These are phyloP conservation scores for Yamadazyma spencermartinsiae DNA, from an alignment of 1,139 yeast species.

Conservation along the genomic window DNA sequence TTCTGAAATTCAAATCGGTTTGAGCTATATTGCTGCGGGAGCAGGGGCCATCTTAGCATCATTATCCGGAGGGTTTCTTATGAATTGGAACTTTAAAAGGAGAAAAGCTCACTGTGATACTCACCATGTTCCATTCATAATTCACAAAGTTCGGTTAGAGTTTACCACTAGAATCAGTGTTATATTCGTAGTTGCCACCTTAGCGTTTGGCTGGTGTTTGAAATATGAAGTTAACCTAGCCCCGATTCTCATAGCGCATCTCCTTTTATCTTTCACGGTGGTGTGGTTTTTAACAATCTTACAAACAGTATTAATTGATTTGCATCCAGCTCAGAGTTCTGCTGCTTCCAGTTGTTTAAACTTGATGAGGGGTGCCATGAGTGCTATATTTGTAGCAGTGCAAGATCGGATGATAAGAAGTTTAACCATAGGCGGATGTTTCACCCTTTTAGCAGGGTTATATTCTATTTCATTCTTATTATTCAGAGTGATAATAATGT, in stretches of 20 bases:
- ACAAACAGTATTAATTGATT: slow-evolving; percentile 31
- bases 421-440: slow-evolving; percentile 64
- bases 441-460: slow-evolving; percentile 50
- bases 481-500: neutral
- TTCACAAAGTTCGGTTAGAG: slow-evolving; percentile 29
- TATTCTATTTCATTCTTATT: slow-evolving; percentile 7
- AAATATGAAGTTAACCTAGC: slow-evolving; percentile 48
- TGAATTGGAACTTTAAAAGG: slow-evolving; percentile 46
- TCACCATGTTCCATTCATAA: slow-evolving; percentile 23
- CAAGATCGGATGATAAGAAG: slow-evolving; percentile 53
- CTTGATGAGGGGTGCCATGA: slow-evolving; percentile 42
- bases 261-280: slow-evolving; percentile 41
- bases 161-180: slow-evolving; percentile 28
- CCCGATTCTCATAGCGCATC: slow-evolving; percentile 56
- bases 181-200: slow-evolving; percentile 30
- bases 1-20: slow-evolving; percentile 56
- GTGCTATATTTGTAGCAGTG: slow-evolving; percentile 65
- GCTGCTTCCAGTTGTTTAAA: slow-evolving; percentile 34
- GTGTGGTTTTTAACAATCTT: slow-evolving; percentile 25
- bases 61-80: slow-evolving; percentile 42
- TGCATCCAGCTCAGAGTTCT: slow-evolving; percentile 31
- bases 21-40: slow-evolving; percentile 63
- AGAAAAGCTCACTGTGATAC: slow-evolving; percentile 30
- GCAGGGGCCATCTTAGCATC: slow-evolving; percentile 59
- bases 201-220: slow-evolving; percentile 74